Conservation (phyloP, 257 asterid species). For the Solanum verrucosum region DNA sequence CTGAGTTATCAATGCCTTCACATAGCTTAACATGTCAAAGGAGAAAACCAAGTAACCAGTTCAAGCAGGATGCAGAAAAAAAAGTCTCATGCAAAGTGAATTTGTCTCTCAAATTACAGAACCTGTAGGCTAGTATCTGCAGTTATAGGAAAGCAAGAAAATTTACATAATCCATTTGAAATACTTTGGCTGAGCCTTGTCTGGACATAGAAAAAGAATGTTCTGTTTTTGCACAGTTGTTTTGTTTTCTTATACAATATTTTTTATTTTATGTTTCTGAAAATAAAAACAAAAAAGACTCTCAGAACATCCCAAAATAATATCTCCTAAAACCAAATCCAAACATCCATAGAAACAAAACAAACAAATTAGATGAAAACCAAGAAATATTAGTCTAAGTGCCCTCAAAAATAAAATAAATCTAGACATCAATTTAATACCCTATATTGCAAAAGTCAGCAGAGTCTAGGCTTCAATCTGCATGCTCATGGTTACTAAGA, state of each 20-base stretch:
- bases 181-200: background rate
- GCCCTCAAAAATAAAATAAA: background rate
- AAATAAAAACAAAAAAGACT: background rate
- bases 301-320: background rate
- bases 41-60: background rate
- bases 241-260: background rate
- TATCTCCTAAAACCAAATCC: background rate
- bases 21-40: background rate
- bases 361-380: background rate
- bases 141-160: background rate
- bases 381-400: background rate
- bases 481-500: background rate
- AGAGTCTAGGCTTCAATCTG: background rate
- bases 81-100: background rate
- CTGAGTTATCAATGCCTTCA: background rate
- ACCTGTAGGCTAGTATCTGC: background rate
- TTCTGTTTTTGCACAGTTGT: background rate
- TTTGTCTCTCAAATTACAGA: background rate
- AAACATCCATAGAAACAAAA: background rate
- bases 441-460: background rate
- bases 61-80: background rate
- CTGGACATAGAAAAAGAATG: background rate
- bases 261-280: background rate
- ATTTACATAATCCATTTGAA: background rate
- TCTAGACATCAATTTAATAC: background rate